A percentile compares a stretch with the other conserved stretches of the same genome.
phyloP scores from a whole-genome alignment of 768 basidiomycete species.

The Kwoniella sp. region DNA sequence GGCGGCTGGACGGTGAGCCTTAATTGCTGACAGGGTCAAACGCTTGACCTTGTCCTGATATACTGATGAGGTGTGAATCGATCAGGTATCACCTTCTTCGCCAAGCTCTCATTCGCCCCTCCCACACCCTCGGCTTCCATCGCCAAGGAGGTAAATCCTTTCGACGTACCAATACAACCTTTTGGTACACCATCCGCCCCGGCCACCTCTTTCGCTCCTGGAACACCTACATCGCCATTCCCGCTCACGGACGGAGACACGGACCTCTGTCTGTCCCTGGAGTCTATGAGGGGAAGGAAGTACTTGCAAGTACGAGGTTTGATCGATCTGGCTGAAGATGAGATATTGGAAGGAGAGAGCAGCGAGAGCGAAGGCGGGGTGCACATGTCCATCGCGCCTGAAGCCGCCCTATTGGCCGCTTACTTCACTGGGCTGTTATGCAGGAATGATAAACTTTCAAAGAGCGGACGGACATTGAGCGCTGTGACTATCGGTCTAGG shows the following conservation, averaged over 20 bases:
- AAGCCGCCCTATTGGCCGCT: slow-evolving; percentile 36
- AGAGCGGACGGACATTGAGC: slow-evolving; percentile 38
- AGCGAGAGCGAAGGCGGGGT: slow-evolving; percentile 39
- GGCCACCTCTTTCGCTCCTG: slow-evolving; percentile 1
- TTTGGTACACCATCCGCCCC: slow-evolving; percentile 7
- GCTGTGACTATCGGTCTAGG: slow-evolving; percentile 51
- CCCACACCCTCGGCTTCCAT: slow-evolving; percentile 30
- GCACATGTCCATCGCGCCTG: slow-evolving; percentile 45
- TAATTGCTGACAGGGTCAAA: background rate
- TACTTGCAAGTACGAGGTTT: slow-evolving; percentile 46
- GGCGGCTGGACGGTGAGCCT: slow-evolving; percentile 46
- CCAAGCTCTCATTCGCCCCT: slow-evolving; percentile 33
- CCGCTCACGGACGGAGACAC: slow-evolving; percentile 38
- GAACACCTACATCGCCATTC: slow-evolving; percentile 35
- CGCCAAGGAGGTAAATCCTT: slow-evolving; percentile 38
- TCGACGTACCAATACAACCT: slow-evolving; percentile 34
- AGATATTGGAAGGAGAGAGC: slow-evolving; percentile 33
- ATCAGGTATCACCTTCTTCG: slow-evolving; percentile 49
- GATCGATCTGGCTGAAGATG: slow-evolving; percentile 40
- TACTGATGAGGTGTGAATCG: too few species aligned
- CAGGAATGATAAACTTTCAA: slow-evolving; percentile 26
- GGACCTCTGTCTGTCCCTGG: slow-evolving; percentile 53
- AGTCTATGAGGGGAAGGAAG: slow-evolving; percentile 52
- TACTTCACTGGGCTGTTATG: slow-evolving; percentile 47
- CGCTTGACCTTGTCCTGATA: too few species aligned